Evolutionary conservation across 768 basidiomycete genomes (phyloP).

Genomic region (Mycena crocata): DNA sequence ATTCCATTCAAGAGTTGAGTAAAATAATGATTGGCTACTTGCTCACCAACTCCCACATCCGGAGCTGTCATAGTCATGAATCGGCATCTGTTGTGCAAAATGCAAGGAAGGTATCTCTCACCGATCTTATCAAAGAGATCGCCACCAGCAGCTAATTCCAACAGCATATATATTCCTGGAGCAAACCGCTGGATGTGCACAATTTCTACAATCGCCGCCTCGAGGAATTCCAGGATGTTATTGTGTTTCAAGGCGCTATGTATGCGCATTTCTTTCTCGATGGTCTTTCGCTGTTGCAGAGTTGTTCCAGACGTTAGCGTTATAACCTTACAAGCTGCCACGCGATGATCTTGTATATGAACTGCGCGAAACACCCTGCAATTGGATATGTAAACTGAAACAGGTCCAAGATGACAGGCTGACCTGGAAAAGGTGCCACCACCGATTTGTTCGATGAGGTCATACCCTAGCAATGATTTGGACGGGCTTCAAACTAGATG

Average conservation of each 20-base stretch:
- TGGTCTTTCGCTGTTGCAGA: conserved; percentile 77
- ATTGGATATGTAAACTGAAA: not conserved
- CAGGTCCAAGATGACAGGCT: conserved; percentile 61
- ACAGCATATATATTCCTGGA: conserved; percentile 92
- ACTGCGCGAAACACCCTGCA: conserved; percentile 86
- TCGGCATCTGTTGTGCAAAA: not conserved
- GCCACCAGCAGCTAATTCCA: conserved; percentile 93
- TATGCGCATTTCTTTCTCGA: conserved; percentile 94
- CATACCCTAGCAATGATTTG: conserved; percentile 62
- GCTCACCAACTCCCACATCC: conserved; percentile 87
- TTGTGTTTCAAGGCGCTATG: conserved; percentile 82
- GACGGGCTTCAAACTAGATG: too few species aligned
- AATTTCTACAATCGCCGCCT: conserved; percentile 78
- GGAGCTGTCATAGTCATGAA: conserved; percentile 67
- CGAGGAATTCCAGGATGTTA: conserved; percentile 87
- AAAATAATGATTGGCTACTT: conserved; percentile 92
- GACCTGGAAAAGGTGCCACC: conserved; percentile 84
- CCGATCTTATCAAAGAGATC: conserved; percentile 99
- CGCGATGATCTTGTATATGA: conserved; percentile 69
- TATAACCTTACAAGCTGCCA: conserved; percentile 92
- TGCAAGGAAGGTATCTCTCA: conserved; percentile 47
- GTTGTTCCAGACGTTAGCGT: conserved; percentile 70
- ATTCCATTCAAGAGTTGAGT: conserved; percentile 86
- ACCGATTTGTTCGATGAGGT: conserved; percentile 81
- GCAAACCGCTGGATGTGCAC: conserved; percentile 68